Conservation (phyloP, 2,329 filamentous ascomycete genomes). For the Lasiodiplodia citricola region DNA sequence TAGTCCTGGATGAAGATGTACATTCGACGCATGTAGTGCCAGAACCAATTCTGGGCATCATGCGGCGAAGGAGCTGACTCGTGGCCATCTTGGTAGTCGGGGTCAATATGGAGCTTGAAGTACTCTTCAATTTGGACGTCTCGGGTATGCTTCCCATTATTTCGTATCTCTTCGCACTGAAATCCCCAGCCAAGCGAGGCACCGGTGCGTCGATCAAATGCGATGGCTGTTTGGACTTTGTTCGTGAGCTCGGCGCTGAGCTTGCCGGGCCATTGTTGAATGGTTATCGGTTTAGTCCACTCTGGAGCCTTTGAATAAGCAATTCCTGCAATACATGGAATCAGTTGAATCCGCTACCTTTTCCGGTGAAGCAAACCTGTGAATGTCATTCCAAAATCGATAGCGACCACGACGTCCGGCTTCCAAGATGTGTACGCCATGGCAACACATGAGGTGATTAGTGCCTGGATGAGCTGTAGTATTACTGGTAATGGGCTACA, state of each 20-base stretch:
- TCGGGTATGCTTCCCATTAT: neutral
- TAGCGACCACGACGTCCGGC: neutral
- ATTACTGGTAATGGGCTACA: neutral
- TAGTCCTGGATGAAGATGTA: conserved; percentile 51
- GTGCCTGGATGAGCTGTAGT: neutral
- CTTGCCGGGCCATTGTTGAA: conserved; percentile 4
- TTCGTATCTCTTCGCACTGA: neutral
- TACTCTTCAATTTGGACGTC: neutral
- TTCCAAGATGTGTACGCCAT: neutral
- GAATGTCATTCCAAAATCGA: conserved; percentile 24
- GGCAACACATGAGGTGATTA: neutral
- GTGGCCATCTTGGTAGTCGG: neutral
- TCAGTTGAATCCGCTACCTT: neutral
- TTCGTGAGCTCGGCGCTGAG: neutral
- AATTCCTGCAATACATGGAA: neutral
- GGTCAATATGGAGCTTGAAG: conserved; percentile 9
- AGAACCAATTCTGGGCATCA: neutral
- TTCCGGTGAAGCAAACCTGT: neutral
- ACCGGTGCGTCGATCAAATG: neutral
- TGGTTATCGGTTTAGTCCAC: conserved; percentile 16
- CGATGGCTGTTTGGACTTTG: neutral
- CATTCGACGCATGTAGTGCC: conserved; percentile 47
- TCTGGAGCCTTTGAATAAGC: conserved; percentile 9
- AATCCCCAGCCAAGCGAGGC: neutral
- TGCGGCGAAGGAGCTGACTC: neutral